Conservation (phyloP, 805 yeast species). For the Saccharomyces jurei region DNA sequence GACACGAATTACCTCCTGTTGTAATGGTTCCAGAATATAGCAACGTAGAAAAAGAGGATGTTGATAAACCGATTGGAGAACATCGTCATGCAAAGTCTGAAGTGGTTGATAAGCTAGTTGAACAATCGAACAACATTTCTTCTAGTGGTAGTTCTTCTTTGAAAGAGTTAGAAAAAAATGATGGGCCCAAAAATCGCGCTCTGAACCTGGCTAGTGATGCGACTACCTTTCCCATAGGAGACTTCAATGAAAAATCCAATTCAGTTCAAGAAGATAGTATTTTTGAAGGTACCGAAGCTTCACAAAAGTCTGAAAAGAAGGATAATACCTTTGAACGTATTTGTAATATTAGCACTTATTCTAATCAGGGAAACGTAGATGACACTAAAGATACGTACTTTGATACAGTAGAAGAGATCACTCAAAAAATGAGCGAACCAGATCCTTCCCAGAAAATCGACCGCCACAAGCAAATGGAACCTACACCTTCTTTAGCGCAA, state of each 20-base stretch:
- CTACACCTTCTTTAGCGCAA: conserved; percentile 36
- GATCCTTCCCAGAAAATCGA: not conserved
- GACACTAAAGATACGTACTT: not conserved
- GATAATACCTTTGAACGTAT: not conserved
- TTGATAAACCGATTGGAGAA: not conserved
- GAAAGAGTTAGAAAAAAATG: not conserved
- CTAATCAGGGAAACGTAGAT: not conserved
- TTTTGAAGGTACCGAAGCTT: not conserved
- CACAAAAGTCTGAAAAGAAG: not conserved
- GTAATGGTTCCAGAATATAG: not conserved
- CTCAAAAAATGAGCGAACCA: not conserved
- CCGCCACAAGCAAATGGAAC: not conserved
- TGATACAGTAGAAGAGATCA: not conserved
- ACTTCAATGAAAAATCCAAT: not conserved
- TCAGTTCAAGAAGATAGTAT: not conserved
- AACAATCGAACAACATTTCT: not conserved
- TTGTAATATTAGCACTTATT: not conserved
- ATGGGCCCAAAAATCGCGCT: not conserved
- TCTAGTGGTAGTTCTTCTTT: not conserved
- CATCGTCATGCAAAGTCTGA: not conserved
- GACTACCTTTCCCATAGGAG: not conserved
- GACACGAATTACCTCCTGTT: not conserved
- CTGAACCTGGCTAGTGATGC: not conserved
- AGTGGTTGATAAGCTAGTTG: not conserved
- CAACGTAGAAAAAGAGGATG: not conserved